These are phyloP conservation scores for Kalmusia sp. DNA, from an alignment of 2,329 filamentous ascomycete species.

Conservation along the genomic window DNA sequence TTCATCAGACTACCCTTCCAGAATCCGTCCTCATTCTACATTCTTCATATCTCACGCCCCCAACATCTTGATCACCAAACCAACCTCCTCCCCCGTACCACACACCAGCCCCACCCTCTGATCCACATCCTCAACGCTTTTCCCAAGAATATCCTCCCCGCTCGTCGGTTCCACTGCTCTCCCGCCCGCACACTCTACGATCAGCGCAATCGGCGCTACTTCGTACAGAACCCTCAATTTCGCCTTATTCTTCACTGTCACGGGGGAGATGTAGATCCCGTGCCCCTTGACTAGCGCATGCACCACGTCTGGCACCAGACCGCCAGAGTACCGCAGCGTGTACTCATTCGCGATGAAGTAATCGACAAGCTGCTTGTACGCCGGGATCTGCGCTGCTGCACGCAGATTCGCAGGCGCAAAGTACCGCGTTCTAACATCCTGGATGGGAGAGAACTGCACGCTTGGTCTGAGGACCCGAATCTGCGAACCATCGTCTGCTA, in stretches of 20 bases:
- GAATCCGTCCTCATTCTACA: no score
- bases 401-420: slow-evolving; percentile 70
- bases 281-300: slow-evolving; percentile 68
- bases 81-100: slow-evolving; percentile 38
- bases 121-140: slow-evolving; percentile 32
- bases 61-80: slow-evolving; percentile 20
- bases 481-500: slow-evolving; percentile 33
- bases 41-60: neutral
- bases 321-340: slow-evolving; percentile 67
- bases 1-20: no score
- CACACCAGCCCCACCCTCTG: slow-evolving; percentile 42
- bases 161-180: slow-evolving; percentile 58
- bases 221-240: slow-evolving; percentile 68
- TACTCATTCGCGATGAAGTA: slow-evolving; percentile 62
- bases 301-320: slow-evolving; percentile 67
- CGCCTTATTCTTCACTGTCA: slow-evolving; percentile 58
- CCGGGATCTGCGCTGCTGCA: slow-evolving; percentile 58
- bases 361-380: slow-evolving; percentile 59
- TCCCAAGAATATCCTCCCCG: slow-evolving; percentile 31
- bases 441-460: slow-evolving; percentile 46
- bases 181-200: slow-evolving; percentile 67
- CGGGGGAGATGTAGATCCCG: slow-evolving; percentile 66
- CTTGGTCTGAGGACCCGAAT: slow-evolving; percentile 52
- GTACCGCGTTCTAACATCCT: slow-evolving; percentile 57
- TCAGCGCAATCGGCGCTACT: slow-evolving; percentile 64